phyloP scores from a whole-genome alignment of 495 filamentous ascomycete species.

The Immersiella caudata region DNA sequence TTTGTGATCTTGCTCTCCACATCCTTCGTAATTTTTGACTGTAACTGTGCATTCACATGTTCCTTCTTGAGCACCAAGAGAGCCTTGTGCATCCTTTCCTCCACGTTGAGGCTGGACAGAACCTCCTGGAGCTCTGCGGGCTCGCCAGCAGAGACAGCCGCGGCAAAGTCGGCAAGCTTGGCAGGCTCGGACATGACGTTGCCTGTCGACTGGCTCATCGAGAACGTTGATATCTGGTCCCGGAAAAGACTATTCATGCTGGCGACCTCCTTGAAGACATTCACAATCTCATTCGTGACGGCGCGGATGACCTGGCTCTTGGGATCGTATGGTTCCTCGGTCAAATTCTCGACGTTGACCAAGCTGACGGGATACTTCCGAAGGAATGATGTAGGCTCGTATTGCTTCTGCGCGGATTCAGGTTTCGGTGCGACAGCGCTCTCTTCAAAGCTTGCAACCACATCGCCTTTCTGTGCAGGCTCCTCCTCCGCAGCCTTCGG shows the following conservation, averaged over 20 bases:
- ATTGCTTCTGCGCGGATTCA: slow-evolving; percentile 56
- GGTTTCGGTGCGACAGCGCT: slow-evolving; percentile 54
- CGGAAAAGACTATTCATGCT: slow-evolving; percentile 92
- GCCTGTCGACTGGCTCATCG: slow-evolving; percentile 89
- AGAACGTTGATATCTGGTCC: slow-evolving; percentile 96
- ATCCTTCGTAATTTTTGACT: slow-evolving; percentile 97
- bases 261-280: slow-evolving; percentile 96
- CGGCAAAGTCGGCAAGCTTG: slow-evolving; percentile 95
- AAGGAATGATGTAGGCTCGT: slow-evolving; percentile 90
- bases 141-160: slow-evolving; percentile 89
- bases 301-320: slow-evolving; percentile 85
- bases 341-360: slow-evolving; percentile 90
- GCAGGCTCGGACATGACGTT: slow-evolving; percentile 94
- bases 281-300: slow-evolving; percentile 94
- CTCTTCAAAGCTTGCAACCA: slow-evolving; percentile 98
- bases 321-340: slow-evolving; percentile 84
- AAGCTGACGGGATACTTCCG: slow-evolving; percentile 87
- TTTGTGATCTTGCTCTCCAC: slow-evolving; percentile 98
- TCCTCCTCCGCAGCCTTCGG: slow-evolving; percentile 49
- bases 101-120: slow-evolving; percentile 83
- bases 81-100: slow-evolving; percentile 86
- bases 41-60: slow-evolving; percentile 94
- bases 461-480: slow-evolving; percentile 72
- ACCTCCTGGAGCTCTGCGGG: slow-evolving; percentile 91
- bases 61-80: slow-evolving; percentile 95